Evolutionary conservation across 495 filamentous ascomycete species (phyloP).

Genomic region (Annulohypoxylon nitens): DNA sequence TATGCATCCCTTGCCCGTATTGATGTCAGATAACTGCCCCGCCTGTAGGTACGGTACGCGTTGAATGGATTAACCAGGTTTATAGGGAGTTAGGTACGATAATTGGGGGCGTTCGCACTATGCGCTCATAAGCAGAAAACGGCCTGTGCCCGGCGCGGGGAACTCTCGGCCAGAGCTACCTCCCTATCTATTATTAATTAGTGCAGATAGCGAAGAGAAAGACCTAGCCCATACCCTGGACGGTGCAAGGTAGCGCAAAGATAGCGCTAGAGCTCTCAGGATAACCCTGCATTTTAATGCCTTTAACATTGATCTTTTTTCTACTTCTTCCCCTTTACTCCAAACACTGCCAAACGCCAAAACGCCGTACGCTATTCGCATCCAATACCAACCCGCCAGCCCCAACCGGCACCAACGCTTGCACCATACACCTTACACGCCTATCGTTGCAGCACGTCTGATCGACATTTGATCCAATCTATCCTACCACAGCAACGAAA

Average conservation of each 20-base stretch:
- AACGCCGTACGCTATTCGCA: not conserved
- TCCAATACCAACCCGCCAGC: not conserved
- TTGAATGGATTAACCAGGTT: not conserved
- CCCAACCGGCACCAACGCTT: conserved; percentile 24
- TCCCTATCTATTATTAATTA: too few relatives aligned
- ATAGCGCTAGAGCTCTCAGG: not conserved
- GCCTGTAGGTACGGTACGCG: conserved; percentile 1
- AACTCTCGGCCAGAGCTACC: conserved; percentile 22
- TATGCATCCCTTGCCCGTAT: not conserved
- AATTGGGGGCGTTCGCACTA: not conserved
- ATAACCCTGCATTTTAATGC: conserved; percentile 7
- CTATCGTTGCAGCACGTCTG: conserved; percentile 37
- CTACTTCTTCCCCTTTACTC: conserved; percentile 11
- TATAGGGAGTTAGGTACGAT: not conserved
- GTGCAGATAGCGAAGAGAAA: conserved; percentile 20
- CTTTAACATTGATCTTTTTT: not conserved
- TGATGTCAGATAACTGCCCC: not conserved
- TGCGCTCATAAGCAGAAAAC: conserved; percentile 21
- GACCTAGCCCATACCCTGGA: not conserved
- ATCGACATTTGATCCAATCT: conserved; percentile 19
- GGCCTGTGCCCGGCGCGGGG: conserved; percentile 37
- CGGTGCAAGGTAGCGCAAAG: not conserved
- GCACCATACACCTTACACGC: not conserved
- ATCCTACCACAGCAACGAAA: not conserved
- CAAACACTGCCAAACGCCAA: not conserved